These are phyloP conservation scores for Podospora pseudocomata DNA, from an alignment of 495 filamentous ascomycete species.

Conservation along the genomic window DNA sequence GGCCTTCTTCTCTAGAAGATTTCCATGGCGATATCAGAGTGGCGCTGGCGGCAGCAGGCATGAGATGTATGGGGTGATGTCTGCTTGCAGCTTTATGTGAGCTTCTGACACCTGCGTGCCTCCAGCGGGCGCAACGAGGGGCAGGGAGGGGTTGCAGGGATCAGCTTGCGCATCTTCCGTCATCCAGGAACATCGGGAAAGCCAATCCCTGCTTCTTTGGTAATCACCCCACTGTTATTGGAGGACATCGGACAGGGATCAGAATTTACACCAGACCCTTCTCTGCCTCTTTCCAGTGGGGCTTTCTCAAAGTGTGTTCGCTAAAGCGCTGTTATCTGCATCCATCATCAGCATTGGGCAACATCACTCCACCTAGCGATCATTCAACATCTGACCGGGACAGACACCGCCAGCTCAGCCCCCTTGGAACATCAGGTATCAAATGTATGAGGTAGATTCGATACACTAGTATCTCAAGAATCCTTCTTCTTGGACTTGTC, in stretches of 20 bases:
- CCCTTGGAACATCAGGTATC: neutral
- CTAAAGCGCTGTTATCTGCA: slow-evolving; percentile 1
- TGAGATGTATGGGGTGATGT: slow-evolving; percentile 5
- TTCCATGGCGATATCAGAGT: neutral
- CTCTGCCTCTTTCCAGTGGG: neutral
- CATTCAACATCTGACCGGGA: neutral
- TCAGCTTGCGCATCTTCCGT: neutral
- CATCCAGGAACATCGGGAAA: neutral
- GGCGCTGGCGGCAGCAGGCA: neutral
- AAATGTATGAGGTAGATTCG: no score
- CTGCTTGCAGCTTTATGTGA: neutral
- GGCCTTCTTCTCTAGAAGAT: neutral
- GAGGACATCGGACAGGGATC: neutral
- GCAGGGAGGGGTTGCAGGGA: slow-evolving; percentile 1
- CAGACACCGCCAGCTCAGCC: neutral
- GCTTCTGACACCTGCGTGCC: slow-evolving; percentile 3
- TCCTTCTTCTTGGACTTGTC: slow-evolving; percentile 21
- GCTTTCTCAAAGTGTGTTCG: slow-evolving; percentile 3
- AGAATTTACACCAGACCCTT: no score
- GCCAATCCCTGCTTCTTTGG: neutral
- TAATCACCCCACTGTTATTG: slow-evolving; percentile 13
- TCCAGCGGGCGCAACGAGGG: neutral
- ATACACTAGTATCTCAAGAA: neutral
- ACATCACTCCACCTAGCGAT: neutral
- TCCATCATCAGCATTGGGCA: neutral